Conservation (phyloP, 768 basidiomycete species). For the Phanerochaete carnosa region DNA sequence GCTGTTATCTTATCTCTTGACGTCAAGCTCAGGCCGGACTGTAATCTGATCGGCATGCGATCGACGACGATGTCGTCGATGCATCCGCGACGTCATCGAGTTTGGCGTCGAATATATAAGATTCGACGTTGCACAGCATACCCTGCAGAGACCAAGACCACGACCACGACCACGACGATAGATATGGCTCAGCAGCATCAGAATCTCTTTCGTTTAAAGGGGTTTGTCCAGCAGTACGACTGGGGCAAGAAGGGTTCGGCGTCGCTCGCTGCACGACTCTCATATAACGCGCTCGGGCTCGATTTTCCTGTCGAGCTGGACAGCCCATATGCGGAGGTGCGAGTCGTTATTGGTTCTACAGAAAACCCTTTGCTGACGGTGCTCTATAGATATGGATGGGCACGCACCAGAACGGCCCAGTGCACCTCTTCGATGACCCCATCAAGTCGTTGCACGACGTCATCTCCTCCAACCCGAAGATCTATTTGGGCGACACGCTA, state of each 20-base stretch:
- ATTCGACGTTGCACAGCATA: not conserved
- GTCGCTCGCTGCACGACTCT: constrained; percentile 48
- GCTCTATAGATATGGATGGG: constrained; percentile 56
- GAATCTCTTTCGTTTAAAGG: constrained; percentile 23
- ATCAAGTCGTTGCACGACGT: constrained; percentile 31
- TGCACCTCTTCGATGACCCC: constrained; percentile 27
- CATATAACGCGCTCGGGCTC: constrained; percentile 23
- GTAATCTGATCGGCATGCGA: not conserved
- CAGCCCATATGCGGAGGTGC: constrained; percentile 55
- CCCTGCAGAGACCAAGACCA: not conserved
- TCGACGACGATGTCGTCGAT: not conserved
- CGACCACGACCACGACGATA: not conserved
- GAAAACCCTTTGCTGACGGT: not conserved
- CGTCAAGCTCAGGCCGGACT: not conserved
- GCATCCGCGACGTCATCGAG: not conserved
- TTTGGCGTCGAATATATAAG: not conserved
- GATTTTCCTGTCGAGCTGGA: constrained; percentile 38
- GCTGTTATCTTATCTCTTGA: not conserved
- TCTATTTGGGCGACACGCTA: constrained; percentile 36
- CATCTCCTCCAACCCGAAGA: constrained; percentile 21
- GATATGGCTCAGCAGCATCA: not conserved
- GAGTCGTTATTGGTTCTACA: constrained; percentile 1
- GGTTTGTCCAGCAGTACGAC: constrained; percentile 40
- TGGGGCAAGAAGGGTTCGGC: constrained; percentile 50
- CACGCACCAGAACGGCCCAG: constrained; percentile 51